Percentiles rank a stretch among this genome's conserved stretches.
Conservation (phyloP, 1,139 yeast species). For the Pichia cactophila region DNA sequence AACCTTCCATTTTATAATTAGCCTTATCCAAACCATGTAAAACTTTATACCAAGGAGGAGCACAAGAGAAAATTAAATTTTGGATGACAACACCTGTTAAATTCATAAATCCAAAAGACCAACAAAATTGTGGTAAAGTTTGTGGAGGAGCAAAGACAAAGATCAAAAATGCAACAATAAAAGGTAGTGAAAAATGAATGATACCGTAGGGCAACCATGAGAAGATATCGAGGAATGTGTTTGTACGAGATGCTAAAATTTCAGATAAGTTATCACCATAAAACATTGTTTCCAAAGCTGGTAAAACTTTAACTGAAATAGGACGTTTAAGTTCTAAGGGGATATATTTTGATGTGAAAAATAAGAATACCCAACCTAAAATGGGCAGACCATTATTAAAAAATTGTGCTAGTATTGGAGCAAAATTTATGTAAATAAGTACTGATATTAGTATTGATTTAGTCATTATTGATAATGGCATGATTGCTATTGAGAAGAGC, state of each 20-base stretch:
- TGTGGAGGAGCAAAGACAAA: conserved; percentile 94
- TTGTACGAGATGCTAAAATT: conserved; percentile 71
- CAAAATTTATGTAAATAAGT: conserved; percentile 38
- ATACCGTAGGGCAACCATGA: conserved; percentile 98
- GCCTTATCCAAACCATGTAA: conserved; percentile 86
- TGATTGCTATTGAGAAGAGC: conserved; percentile 25
- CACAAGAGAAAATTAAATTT: conserved; percentile 73
- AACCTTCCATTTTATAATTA: conserved; percentile 83
- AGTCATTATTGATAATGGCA: conserved; percentile 43
- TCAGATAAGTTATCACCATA: conserved; percentile 91
- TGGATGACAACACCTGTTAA: conserved; percentile 77
- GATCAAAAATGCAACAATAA: conserved; percentile 70
- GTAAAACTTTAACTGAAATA: conserved; percentile 82
- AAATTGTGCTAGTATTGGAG: conserved; percentile 81
- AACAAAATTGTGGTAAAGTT: conserved; percentile 75
- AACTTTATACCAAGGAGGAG: conserved; percentile 97
- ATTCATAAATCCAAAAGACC: conserved; percentile 97
- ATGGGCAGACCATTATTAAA: conserved; percentile 82
- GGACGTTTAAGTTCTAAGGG: conserved; percentile 79
- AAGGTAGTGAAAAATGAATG: conserved; percentile 84
- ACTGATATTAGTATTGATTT: conserved; percentile 37
- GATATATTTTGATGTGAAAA: conserved; percentile 71
- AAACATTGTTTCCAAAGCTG: conserved; percentile 88
- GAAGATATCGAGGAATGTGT: conserved; percentile 61
- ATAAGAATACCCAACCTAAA: conserved; percentile 79